phyloP scores from a whole-genome alignment of 306 rosid genomes.

The Vigna radiata region DNA sequence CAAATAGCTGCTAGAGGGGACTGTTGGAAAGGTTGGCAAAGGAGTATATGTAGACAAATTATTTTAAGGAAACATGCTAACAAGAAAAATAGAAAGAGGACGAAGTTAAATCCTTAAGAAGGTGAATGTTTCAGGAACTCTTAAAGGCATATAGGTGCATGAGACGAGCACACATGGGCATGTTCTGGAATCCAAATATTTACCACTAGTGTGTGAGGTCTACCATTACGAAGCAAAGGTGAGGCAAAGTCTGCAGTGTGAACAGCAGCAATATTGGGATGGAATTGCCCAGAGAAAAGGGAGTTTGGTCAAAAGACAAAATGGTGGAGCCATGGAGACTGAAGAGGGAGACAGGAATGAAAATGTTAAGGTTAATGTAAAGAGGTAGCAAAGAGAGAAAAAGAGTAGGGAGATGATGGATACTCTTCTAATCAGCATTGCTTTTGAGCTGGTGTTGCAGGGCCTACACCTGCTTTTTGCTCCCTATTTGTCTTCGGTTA shows the following conservation, averaged over 20 bases:
- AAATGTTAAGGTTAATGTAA: conserved; percentile 44
- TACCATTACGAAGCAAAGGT: conserved; percentile 40
- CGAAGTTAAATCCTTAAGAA: conserved; percentile 37
- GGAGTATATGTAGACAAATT: conserved; percentile 41
- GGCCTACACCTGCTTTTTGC: conserved; percentile 54
- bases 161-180: conserved; percentile 56
- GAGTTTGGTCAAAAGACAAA: conserved; percentile 62
- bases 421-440: conserved; percentile 58
- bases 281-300: conserved; percentile 34
- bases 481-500: conserved; percentile 49
- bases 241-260: conserved; percentile 38
- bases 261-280: conserved; percentile 11
- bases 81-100: conserved; percentile 32
- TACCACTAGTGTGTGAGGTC: conserved; percentile 47
- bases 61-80: conserved; percentile 29
- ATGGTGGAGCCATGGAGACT: conserved; percentile 57
- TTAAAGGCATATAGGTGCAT: conserved; percentile 42
- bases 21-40: conserved; percentile 42
- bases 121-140: conserved; percentile 39
- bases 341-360: conserved; percentile 47
- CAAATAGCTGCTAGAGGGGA: conserved; percentile 42
- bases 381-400: conserved; percentile 46
- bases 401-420: conserved; percentile 48
- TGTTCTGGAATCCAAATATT: conserved; percentile 25
- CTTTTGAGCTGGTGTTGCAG: conserved; percentile 65